Evolutionary conservation across 495 filamentous ascomycete genomes (phyloP).

Genomic region (Pyronema domesticum): DNA sequence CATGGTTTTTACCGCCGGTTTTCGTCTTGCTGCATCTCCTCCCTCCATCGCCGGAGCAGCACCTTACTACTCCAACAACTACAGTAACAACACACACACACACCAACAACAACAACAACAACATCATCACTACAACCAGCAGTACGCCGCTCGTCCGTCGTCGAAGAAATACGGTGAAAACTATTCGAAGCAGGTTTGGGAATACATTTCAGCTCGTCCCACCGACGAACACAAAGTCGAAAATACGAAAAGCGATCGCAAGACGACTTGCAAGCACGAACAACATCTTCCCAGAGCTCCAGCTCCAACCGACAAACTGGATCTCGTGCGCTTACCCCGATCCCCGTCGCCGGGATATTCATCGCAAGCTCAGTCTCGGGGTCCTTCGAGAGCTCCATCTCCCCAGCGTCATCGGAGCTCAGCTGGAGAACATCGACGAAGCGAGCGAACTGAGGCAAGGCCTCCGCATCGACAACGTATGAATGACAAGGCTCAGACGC

Average conservation of each 20-base stretch:
- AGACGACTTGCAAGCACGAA: background rate
- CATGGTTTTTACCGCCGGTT: constrained; percentile 5
- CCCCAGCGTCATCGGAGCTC: background rate
- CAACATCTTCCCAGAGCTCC: background rate
- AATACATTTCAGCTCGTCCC: background rate
- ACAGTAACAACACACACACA: background rate
- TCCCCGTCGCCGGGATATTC: background rate
- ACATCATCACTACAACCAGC: background rate
- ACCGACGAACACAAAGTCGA: background rate
- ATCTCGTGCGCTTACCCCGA: constrained; percentile 3
- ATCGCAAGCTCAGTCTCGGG: background rate
- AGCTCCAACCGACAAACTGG: constrained; percentile 1
- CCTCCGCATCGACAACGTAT: background rate
- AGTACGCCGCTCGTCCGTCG: too few relatives aligned
- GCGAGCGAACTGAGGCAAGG: background rate
- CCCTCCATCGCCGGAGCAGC: background rate
- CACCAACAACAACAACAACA: background rate
- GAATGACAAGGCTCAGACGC: constrained; percentile 12
- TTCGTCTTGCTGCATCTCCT: background rate
- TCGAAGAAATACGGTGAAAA: background rate
- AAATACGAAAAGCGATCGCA: background rate
- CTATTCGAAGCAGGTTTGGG: background rate
- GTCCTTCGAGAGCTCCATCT: background rate
- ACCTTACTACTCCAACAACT: background rate
- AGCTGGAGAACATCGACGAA: background rate